phyloP scores from a whole-genome alignment of 225 moss, liverwort and hornwort species.

The Sphagnum contortum region DNA sequence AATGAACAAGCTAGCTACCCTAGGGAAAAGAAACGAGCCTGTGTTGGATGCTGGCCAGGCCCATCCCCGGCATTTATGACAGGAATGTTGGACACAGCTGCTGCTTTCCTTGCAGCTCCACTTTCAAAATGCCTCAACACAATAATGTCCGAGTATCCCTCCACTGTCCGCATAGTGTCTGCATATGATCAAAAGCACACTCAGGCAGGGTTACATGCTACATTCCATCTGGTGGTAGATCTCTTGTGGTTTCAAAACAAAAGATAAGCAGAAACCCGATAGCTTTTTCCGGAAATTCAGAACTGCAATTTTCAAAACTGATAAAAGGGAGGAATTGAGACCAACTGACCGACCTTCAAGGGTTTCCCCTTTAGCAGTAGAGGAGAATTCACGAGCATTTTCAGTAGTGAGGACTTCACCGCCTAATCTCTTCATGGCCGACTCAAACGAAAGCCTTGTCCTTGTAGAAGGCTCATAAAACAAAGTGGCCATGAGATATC shows the following conservation, averaged over 20 bases:
- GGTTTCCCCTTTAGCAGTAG: slow-evolving; percentile 94
- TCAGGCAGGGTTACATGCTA: no score
- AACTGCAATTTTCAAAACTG: no score
- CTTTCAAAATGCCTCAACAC: slow-evolving; percentile 95
- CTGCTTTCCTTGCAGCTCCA: slow-evolving; percentile 82
- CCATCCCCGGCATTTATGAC: slow-evolving; percentile 98
- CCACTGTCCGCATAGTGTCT: slow-evolving; percentile 93
- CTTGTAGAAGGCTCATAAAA: slow-evolving; percentile 96
- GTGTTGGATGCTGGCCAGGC: slow-evolving; percentile 98
- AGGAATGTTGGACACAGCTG: slow-evolving; percentile 66
- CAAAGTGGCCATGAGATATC: slow-evolving; percentile 88
- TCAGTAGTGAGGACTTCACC: slow-evolving; percentile 95
- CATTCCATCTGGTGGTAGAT: no score
- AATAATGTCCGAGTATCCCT: slow-evolving; percentile 91
- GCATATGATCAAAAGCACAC: not conserved
- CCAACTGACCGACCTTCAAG: slow-evolving; percentile 51
- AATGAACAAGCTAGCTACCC: no score
- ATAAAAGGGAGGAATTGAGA: no score
- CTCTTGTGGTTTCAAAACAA: no score
- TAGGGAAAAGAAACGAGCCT: slow-evolving; percentile 25
- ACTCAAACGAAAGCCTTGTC: slow-evolving; percentile 91
- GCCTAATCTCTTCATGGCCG: slow-evolving; percentile 94
- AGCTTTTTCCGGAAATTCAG: no score
- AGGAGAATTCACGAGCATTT: slow-evolving; percentile 96
- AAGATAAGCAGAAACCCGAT: no score